Evolutionary conservation across 2,329 filamentous ascomycete genomes (phyloP).

Genomic region (Calonectria hongkongensis): DNA sequence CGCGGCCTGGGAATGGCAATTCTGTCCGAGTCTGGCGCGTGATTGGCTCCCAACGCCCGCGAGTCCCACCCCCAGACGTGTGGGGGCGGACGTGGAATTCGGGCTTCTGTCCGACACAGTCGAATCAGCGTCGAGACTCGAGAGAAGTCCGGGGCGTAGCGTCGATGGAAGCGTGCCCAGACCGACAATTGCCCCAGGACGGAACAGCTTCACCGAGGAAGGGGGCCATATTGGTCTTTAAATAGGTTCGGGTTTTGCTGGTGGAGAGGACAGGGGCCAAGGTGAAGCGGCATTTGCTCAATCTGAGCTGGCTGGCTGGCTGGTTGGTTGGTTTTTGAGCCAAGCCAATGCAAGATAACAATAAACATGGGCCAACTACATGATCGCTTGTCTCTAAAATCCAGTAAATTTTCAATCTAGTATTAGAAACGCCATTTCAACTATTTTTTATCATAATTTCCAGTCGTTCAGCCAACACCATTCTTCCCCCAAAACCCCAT

Average conservation of each 20-base stretch:
- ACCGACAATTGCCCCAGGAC: not conserved
- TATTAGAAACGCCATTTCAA: not conserved
- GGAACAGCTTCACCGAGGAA: not conserved
- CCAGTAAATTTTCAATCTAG: not conserved
- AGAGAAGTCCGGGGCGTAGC: constrained; percentile 24
- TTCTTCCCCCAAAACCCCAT: no score
- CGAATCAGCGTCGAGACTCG: constrained; percentile 26
- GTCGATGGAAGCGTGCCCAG: not conserved
- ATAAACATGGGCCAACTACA: not conserved
- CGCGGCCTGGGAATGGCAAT: constrained; percentile 40
- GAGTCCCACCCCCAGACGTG: constrained; percentile 41
- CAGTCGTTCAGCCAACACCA: not conserved
- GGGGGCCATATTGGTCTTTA: not conserved
- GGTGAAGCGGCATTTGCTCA: constrained; percentile 2
- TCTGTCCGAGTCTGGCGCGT: constrained; percentile 8
- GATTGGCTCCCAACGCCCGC: not conserved
- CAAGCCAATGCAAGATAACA: no score
- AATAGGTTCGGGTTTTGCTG: not conserved
- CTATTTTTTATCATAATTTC: not conserved
- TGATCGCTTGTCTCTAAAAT: not conserved
- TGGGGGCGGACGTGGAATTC: constrained; percentile 38
- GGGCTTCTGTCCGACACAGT: constrained; percentile 44
- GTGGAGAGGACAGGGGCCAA: constrained; percentile 8
- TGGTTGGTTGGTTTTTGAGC: no score
- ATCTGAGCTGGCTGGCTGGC: not conserved